Evolutionary conservation across 2,329 filamentous ascomycete species (phyloP), one percentile per base, ranked within the genome.

Genomic region (Alternaria brassicae): DNA sequence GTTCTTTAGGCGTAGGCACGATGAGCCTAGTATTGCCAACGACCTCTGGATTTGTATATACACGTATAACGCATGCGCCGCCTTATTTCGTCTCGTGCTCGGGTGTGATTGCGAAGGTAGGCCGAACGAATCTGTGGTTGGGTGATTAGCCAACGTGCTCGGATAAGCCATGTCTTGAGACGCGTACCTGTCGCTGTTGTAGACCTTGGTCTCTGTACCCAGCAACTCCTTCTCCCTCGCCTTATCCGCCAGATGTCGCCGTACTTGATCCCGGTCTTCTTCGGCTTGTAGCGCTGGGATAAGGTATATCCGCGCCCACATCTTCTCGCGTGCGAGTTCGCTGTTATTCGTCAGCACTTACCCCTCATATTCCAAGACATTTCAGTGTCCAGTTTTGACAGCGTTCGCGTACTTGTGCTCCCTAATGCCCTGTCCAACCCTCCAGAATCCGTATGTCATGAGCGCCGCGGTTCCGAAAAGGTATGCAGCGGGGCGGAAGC

Each of bases 221-320:
- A 98, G 77, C 67, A 99, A 82, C 81, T 93, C 90, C 86, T 93
- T 92, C 86, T 98, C 95, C 67, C 95, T 87, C 67, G 88, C 89
- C 85, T 92, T 88, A 80, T 96, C 92, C 58, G 95, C 95, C 67
- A 90, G 86, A 80, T 94, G 87, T 75, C 94, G 86, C 68, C 95
- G 87, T 65, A 97, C 93, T 78, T 94, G 90, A 81, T 99, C 95
- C 62, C 95, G 90, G 83, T 99, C 95, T 80, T 97, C 93, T 78
- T 99, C 95, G 56, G 95, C 95, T 79, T 98, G 94, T 65, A 99
- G 88, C 65, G 97, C 83, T 58, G 95, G 95, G 74, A 94, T 95
- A 66, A 99, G 85, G 81, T 98, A 88, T 81, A 99, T 96, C 77
- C 95, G 90, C 62, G 92, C 88, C 95, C 95, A 99, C 88, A 97